Conservation (phyloP, 129 eudicot species). For the Pittosporum tobira region DNA sequence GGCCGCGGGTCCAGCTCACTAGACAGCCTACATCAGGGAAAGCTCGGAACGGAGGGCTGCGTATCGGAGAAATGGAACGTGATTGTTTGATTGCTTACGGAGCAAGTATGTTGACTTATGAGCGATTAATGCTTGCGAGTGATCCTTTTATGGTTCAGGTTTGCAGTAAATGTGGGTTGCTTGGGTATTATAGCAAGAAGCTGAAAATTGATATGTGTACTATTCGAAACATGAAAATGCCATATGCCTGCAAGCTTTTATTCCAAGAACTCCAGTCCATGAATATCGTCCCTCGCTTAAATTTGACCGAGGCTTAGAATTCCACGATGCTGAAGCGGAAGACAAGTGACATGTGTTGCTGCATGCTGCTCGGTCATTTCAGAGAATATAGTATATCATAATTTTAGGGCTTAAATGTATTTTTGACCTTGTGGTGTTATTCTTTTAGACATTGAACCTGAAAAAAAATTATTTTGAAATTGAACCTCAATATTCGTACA, state of each 20-base stretch:
- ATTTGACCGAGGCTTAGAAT: constrained; percentile 28
- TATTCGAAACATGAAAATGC: constrained; percentile 64
- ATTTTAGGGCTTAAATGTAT: too few relatives aligned
- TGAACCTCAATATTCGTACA: too few relatives aligned
- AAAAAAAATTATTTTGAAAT: too few relatives aligned
- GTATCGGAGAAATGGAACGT: constrained; percentile 88
- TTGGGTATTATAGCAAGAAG: constrained; percentile 61
- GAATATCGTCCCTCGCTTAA: constrained; percentile 63
- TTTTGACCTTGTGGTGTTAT: too few relatives aligned
- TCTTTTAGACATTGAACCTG: too few relatives aligned
- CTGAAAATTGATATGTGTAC: constrained; percentile 59
- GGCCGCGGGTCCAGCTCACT: constrained; percentile 68
- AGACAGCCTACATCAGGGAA: constrained; percentile 83
- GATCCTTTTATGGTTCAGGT: constrained; percentile 92
- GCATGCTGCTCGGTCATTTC: too few relatives aligned
- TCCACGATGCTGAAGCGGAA: too few relatives aligned
- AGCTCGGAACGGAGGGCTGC: constrained; percentile 68
- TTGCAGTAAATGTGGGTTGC: constrained; percentile 71
- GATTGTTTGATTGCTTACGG: constrained; percentile 89
- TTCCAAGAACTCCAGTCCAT: constrained; percentile 66
- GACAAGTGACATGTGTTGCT: too few relatives aligned
- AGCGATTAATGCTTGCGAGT: constrained; percentile 65
- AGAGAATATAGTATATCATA: too few relatives aligned
- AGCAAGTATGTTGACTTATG: constrained; percentile 55
- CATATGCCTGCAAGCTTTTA: constrained; percentile 92